Percentiles rank a stretch among this genome's conserved stretches.
Evolutionary conservation across 2,329 filamentous ascomycete genomes (phyloP).

Genomic region (Dactylellina cionopaga): DNA sequence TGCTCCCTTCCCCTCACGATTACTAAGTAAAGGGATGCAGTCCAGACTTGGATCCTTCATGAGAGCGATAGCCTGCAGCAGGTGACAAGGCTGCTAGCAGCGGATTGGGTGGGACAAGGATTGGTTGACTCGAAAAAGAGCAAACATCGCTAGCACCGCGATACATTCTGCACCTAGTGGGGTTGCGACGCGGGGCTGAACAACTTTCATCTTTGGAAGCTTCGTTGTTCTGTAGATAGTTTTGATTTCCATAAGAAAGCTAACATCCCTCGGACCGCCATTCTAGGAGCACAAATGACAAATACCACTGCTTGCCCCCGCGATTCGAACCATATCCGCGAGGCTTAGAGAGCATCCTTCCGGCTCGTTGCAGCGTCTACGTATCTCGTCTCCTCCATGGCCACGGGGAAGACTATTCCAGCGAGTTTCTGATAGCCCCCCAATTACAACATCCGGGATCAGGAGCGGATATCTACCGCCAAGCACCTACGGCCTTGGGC

Average conservation of each 20-base stretch:
- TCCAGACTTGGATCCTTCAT: neutral
- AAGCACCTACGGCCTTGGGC: constrained; percentile 1
- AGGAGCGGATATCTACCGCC: constrained; percentile 14
- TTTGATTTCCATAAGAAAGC: constrained; percentile 19
- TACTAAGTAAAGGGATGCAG: neutral
- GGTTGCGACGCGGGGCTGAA: constrained; percentile 51
- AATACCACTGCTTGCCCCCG: constrained; percentile 23
- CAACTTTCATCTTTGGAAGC: constrained; percentile 18
- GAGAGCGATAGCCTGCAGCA: neutral
- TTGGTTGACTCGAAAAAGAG: constrained; percentile 10
- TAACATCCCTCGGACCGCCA: constrained; percentile 22
- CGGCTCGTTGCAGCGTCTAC: constrained; percentile 16
- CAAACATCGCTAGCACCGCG: constrained; percentile 39
- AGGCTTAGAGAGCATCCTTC: constrained; percentile 36
- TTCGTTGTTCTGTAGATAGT: constrained; percentile 1
- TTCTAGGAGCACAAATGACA: constrained; percentile 34
- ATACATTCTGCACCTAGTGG: constrained; percentile 30
- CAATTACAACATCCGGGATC: constrained; percentile 17
- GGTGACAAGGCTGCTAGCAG: constrained; percentile 18
- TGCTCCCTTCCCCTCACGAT: neutral
- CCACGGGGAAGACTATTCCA: neutral
- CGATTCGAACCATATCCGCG: constrained; percentile 28
- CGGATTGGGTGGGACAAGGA: constrained; percentile 8
- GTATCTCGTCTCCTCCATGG: constrained; percentile 9
- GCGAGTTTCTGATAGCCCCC: neutral